Base-by-base conservation (phyloP, 257 asterid species). In the Echium plantagineum region DNA sequence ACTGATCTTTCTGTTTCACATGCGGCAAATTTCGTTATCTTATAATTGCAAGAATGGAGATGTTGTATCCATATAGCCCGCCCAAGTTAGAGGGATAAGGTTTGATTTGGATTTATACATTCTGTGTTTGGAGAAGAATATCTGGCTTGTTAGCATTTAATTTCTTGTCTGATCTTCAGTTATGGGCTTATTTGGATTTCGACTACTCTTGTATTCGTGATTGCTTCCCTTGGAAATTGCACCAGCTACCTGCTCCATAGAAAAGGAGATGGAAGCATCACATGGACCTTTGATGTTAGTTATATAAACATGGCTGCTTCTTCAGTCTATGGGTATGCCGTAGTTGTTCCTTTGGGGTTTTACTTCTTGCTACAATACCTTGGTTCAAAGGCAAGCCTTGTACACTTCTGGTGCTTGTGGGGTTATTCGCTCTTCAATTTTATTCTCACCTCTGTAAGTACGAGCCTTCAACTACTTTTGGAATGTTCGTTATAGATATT, bases 331-430 rank as follows among this genome's bases (percentile, higher is more conserved):
- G 97, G 98, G 35, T 91, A 91, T 80, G 81, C 85, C 2, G 78
- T 88, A 71, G 67, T 91, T 57, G 98, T 85, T 74, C 98, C 97
- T 13, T 75, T 85, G 74, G 96, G 81, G 59, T 88, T 88, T 72
- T 91, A 88, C 81, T 88, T 91, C 75, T 62, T 91, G 87, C 83
- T 85, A 63, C 90, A 80, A 77, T 91, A 88, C 75, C 21, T 91
- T 81, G 90, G 97, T 63, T 60, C 90, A 61, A 81, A 65, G 64
- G 89, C 81, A 74, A 91, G 98, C 89, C 90, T 88, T 26, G 22
- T 91, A 55, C 94, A 89, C 69, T 82, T 91, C 69, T 91, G 98
- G 98, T 91, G 98, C 90, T 59, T 91, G 85, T 91, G 98, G 98
- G 97, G 98, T 69, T 91, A 91, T 75, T 91, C 98, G 20, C 87